Evolutionary conservation across 2,329 filamentous ascomycete genomes (phyloP).

Genomic region (Fusarium sp.): DNA sequence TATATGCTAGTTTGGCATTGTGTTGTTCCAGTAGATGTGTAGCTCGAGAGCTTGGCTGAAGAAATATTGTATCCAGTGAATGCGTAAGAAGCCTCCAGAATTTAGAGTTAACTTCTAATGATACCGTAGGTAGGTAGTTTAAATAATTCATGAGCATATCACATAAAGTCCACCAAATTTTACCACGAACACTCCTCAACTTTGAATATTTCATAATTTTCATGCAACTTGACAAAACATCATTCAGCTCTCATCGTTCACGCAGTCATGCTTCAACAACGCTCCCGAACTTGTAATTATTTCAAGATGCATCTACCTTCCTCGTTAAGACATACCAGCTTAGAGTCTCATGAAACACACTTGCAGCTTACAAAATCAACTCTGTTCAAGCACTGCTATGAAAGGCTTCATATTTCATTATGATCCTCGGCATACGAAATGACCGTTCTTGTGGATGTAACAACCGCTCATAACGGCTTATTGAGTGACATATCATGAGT

Average conservation of each 20-base stretch:
- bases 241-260: background rate
- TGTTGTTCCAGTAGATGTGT: background rate
- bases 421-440: background rate
- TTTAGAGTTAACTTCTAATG: background rate
- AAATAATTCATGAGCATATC: background rate
- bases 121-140: background rate
- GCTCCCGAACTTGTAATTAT: background rate
- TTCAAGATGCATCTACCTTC: background rate
- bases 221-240: background rate
- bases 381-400: background rate
- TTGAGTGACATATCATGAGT: background rate
- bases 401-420: background rate
- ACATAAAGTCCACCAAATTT: background rate
- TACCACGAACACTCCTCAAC: background rate
- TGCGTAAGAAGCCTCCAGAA: background rate
- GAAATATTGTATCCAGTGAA: background rate
- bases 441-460: no score
- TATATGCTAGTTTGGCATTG: background rate
- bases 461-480: background rate
- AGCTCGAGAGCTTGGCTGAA: background rate
- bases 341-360: background rate
- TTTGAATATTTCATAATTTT: background rate
- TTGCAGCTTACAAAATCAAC: background rate
- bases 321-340: background rate
- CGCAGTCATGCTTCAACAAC: background rate